These are phyloP conservation scores for Bimuria novae-zelandiae DNA, from an alignment of 2,329 filamentous ascomycete species.

Conservation along the genomic window DNA sequence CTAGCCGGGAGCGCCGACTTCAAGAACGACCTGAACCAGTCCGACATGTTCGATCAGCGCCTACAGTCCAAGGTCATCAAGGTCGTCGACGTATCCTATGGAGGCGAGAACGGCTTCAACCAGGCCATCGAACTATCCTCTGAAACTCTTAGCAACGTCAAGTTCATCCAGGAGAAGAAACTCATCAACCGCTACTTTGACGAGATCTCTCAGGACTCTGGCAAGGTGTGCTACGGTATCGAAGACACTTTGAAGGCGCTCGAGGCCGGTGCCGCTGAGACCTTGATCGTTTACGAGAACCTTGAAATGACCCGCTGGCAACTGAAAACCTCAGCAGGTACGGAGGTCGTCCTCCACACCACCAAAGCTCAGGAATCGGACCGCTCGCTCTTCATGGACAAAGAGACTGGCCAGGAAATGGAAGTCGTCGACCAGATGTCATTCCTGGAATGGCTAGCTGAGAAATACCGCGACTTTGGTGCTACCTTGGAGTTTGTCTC, in stretches of 20 bases:
- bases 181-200: constrained; percentile 99
- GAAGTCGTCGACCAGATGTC: constrained; percentile 84
- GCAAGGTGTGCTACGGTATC: constrained; percentile 96
- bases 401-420: constrained; percentile 96
- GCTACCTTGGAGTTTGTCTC: constrained; percentile 96
- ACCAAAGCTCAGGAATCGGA: constrained; percentile 82
- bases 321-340: constrained; percentile 77
- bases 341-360: constrained; percentile 79
- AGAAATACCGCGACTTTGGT: constrained; percentile 98
- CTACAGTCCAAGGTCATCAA: constrained; percentile 97
- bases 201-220: constrained; percentile 96
- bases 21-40: constrained; percentile 98
- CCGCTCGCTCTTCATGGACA: constrained; percentile 90
- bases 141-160: constrained; percentile 97
- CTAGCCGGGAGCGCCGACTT: constrained; percentile 97
- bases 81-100: constrained; percentile 97
- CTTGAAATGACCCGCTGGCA: constrained; percentile 91
- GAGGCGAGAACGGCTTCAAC: constrained; percentile 99
- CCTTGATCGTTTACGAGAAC: constrained; percentile 95
- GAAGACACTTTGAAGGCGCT: constrained; percentile 97
- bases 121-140: constrained; percentile 95
- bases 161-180: constrained; percentile 99
- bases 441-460: constrained; percentile 99
- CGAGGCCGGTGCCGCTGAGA: constrained; percentile 93
- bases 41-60: constrained; percentile 94